A percentile compares a stretch with the other conserved stretches of the same genome.
These are phyloP conservation scores for Globisporangium splendens DNA, from an alignment of 352 stramenopile genomes.

Conservation along the genomic window DNA sequence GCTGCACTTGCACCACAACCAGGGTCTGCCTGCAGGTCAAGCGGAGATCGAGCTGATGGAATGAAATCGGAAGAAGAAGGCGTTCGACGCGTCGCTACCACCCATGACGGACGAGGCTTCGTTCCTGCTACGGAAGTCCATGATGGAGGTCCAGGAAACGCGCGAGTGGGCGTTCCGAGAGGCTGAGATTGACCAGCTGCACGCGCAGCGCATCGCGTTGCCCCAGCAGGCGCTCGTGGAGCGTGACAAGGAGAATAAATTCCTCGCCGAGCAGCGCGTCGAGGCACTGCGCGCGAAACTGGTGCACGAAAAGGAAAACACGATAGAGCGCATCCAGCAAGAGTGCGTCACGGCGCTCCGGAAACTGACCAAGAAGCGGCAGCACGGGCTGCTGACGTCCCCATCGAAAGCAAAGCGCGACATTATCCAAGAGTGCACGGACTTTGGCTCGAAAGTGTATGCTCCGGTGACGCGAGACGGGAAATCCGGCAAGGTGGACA, in stretches of 20 bases:
- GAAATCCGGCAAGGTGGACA: slow-evolving; percentile 46
- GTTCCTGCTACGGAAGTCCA: slow-evolving; percentile 85
- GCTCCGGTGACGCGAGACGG: slow-evolving; percentile 63
- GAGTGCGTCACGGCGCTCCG: slow-evolving; percentile 85
- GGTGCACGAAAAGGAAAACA: slow-evolving; percentile 74
- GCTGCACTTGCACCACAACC: slow-evolving; percentile 52
- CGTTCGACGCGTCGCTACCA: slow-evolving; percentile 84
- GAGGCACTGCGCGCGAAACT: slow-evolving; percentile 82
- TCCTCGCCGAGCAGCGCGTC: slow-evolving; percentile 90
- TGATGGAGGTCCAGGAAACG: slow-evolving; percentile 92
- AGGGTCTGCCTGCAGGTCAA: slow-evolving; percentile 75
- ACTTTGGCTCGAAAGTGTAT: slow-evolving; percentile 85
- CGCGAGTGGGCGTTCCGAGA: slow-evolving; percentile 87
- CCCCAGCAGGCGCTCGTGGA: slow-evolving; percentile 83
- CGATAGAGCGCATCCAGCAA: slow-evolving; percentile 77
- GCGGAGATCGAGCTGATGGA: slow-evolving; percentile 91
- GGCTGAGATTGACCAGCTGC: slow-evolving; percentile 84
- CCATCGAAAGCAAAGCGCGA: slow-evolving; percentile 53
- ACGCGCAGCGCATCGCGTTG: slow-evolving; percentile 73
- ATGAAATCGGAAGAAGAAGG: slow-evolving; percentile 79
- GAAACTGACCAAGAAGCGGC: slow-evolving; percentile 87
- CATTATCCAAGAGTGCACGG: slow-evolving; percentile 88
- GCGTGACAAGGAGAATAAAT: slow-evolving; percentile 87
- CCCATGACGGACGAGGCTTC: slow-evolving; percentile 94
- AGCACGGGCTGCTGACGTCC: slow-evolving; percentile 43